These are phyloP conservation scores for Carallia pectinifolia DNA, from an alignment of 345 rosid genomes.

Conservation along the genomic window DNA sequence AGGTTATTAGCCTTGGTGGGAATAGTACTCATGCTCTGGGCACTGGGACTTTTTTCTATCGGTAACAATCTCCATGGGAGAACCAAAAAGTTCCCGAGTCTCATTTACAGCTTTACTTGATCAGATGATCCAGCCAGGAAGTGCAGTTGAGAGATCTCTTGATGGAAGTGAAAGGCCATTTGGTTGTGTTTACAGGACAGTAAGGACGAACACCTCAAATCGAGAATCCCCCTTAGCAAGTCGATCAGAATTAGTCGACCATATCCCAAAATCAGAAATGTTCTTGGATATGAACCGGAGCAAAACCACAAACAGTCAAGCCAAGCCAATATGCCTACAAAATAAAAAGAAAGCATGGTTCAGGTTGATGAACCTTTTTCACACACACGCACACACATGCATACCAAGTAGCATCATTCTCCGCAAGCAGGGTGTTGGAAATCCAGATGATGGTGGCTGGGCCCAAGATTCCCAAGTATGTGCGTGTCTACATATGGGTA, in stretches of 20 bases:
- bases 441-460: too few relatives aligned
- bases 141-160: constrained; percentile 71
- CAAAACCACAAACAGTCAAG: too few relatives aligned
- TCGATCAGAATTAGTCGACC: constrained; percentile 19
- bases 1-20: constrained; percentile 54
- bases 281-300: too few relatives aligned
- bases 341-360: too few relatives aligned
- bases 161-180: constrained; percentile 89
- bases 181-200: constrained; percentile 59
- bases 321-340: too few relatives aligned
- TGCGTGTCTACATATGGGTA: too few relatives aligned
- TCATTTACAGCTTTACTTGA: constrained; percentile 82
- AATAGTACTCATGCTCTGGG: constrained; percentile 66
- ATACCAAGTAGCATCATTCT: too few relatives aligned
- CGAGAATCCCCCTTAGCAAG: constrained; percentile 78
- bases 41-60: constrained; percentile 86
- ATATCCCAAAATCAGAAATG: too few relatives aligned
- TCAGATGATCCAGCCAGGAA: constrained; percentile 93
- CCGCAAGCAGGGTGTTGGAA: too few relatives aligned
- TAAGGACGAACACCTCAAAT: constrained; percentile 87
- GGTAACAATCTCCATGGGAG: constrained; percentile 87
- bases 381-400: too few relatives aligned
- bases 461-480: too few relatives aligned
- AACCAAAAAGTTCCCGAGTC: constrained; percentile 74
- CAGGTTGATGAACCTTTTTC: too few relatives aligned